Evolutionary conservation across 495 filamentous ascomycete genomes (phyloP).

Genomic region (Penicillium paxilli): DNA sequence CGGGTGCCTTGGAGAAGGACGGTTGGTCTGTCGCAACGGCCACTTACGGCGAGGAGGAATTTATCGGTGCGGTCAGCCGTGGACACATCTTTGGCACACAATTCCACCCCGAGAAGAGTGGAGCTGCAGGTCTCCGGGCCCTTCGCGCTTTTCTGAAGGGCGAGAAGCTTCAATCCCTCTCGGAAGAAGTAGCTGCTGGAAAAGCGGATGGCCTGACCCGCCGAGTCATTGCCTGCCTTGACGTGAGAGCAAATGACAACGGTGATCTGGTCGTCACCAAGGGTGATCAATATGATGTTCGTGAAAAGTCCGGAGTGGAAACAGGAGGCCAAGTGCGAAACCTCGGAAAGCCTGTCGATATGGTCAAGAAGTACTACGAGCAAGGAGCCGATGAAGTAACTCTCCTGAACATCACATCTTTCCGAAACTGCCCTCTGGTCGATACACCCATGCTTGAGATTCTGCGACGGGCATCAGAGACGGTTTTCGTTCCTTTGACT

Average conservation of each 20-base stretch:
- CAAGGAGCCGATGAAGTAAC: conserved; percentile 96
- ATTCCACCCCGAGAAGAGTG: conserved; percentile 98
- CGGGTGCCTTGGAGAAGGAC: conserved; percentile 67
- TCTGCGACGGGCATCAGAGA: conserved; percentile 78
- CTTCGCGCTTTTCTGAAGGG: conserved; percentile 83
- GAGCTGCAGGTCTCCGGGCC: conserved; percentile 79
- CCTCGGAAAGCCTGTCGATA: conserved; percentile 92
- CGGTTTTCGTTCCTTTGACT: conserved; percentile 95
- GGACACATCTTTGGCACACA: conserved; percentile 88
- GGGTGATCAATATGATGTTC: conserved; percentile 98
- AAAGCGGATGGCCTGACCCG: conserved; percentile 72
- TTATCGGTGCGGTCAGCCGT: conserved; percentile 85
- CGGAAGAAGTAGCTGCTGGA: conserved; percentile 19
- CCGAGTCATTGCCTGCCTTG: conserved; percentile 91
- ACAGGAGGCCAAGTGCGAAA: conserved; percentile 80
- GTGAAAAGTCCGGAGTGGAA: conserved; percentile 69
- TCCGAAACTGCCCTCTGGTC: conserved; percentile 87
- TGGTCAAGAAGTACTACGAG: conserved; percentile 92
- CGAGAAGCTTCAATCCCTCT: conserved; percentile 46
- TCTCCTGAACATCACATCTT: conserved; percentile 97
- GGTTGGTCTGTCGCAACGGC: conserved; percentile 90
- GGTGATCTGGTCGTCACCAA: conserved; percentile 97
- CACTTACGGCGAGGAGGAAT: conserved; percentile 83
- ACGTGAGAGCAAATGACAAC: conserved; percentile 93
- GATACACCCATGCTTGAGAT: conserved; percentile 97